Base-by-base conservation (phyloP, 495 filamentous ascomycete genomes). In the Cercophora scortea region DNA sequence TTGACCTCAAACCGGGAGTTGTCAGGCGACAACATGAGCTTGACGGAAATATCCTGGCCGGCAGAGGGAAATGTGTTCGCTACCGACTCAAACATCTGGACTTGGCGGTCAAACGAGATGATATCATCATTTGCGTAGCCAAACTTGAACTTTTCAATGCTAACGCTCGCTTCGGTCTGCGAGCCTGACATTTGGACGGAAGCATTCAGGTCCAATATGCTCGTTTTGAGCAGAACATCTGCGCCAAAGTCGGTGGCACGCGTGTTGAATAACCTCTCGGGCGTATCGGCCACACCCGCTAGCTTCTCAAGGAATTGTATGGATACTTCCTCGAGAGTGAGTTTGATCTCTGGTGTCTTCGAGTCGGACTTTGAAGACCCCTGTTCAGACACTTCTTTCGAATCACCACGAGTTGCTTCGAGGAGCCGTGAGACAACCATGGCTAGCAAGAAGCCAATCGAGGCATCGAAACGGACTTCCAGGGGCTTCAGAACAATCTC, bases 101-200 rank as follows among this genome's bases (percentile, higher is more conserved):
- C 64, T 15, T 74, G 72, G 15, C 72, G 71, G 51, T 81, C 81
- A 56, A 96, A 96, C 18, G 86, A 86, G 47, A 95, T 65, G 33
- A 95, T 81, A 54, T 83, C 73, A 32, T 86, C 84, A n/a, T 81
- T 77, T 7, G 78, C 77, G 66, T 87, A 89, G 8, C 87, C 88
- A 49, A 96, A 80, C 0, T 63, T 71, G 60, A 95, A 85, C 53
- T 84, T 89, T 40, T 82, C 75, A 3, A 92, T 60, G 35, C 66
- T 65, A 5, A 84, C 15, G 38, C 64, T 72, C 3, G 75, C 70
- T 13, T 71, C 70, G 8, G 61, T 72, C 34, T 61, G 61, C 32
- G 56, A 42, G 12, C 50, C 62, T 8, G 60, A 54, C 35, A 50
- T 61, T 2, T 61, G 63, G 19, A 79, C 48, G 8, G 70, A 59